Base-by-base conservation (phyloP, 2,329 filamentous ascomycete species). In the Penicillium sp. region DNA sequence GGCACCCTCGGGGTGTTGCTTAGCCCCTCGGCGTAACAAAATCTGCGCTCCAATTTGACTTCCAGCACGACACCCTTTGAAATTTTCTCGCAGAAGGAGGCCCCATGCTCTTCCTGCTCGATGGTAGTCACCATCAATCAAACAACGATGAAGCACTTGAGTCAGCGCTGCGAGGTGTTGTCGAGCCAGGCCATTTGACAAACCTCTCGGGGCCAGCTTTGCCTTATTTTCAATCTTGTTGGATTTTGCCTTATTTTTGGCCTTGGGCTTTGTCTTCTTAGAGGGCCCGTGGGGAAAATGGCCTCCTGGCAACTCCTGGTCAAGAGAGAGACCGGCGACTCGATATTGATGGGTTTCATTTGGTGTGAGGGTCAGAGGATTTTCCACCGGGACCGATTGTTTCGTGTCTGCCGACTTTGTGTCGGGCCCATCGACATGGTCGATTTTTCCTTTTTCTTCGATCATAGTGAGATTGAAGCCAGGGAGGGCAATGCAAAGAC, bases 1-100 rank as follows among this genome's bases (percentile, higher is more conserved):
- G 19, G n/a, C 4, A 25, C 26, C 9, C n/a, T 13, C 23, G 39
- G 39, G 19, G 19, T 23, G 37, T n/a, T 21, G 19, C 23, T 51
- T 42, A 14, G 5, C 13, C 9, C 68, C 76, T 68, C 75, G 75
- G 16, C 89, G 84, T 76, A 96, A 86, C 55, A 96, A 76, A 21
- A 97, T 85, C 75, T 96, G 93, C 2, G 91, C 91, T 88, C 88
- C 93, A 93, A 97, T 62, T 89, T 83, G 35, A 6, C 10, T 14
- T 33, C 85, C 83, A 67, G 88, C 82, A 21, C 79, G 80, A 39
- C 92, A 72, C 3, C 85, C 86, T 56, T 76, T 69, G 25, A 87
- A 77, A 50, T 82, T 83, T 47, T 85, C 82, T 49, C 88, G 84
- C 47, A 92, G 72, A 31, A 96, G 80, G 62, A 96, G 76, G 1